Percentiles rank a stretch among this genome's conserved stretches.
These are phyloP conservation scores for Cladosporium cucumerinum DNA, from an alignment of 2,329 filamentous ascomycete genomes.

Conservation along the genomic window DNA sequence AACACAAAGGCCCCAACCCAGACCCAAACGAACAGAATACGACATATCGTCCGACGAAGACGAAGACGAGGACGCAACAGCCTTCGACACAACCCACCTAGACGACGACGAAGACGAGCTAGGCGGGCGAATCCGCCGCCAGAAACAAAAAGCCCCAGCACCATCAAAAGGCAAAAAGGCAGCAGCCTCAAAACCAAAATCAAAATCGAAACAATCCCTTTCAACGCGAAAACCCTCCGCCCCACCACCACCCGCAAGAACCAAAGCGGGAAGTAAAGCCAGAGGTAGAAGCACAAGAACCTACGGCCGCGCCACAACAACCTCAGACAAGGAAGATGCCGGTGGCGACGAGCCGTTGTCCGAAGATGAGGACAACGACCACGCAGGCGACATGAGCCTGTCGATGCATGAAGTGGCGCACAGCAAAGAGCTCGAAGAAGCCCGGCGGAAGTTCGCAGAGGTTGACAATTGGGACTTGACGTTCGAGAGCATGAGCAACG, in stretches of 20 bases:
- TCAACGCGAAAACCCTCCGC: conserved; percentile 14
- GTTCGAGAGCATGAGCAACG: conserved; percentile 49
- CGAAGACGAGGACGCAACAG: conserved; percentile 22
- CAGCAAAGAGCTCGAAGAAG: conserved; percentile 40
- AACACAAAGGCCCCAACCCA: conserved; percentile 25
- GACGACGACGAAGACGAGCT: conserved; percentile 43
- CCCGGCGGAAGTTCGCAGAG: conserved; percentile 48
- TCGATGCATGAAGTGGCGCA: conserved; percentile 32
- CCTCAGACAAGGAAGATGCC: conserved; percentile 13
- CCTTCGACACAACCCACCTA: conserved; percentile 18
- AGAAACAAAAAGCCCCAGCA: conserved; percentile 21
- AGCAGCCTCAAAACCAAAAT: conserved; percentile 14
- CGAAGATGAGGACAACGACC: neutral
- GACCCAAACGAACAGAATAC: conserved; percentile 35
- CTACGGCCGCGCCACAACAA: conserved; percentile 27
- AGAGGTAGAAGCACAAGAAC: conserved; percentile 21
- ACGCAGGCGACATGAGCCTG: conserved; percentile 22
- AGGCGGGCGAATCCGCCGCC: conserved; percentile 23
- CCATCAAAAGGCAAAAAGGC: conserved; percentile 19
- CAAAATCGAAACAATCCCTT: conserved; percentile 15
- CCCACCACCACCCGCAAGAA: conserved; percentile 11
- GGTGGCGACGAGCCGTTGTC: conserved; percentile 6
- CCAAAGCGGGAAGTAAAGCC: conserved; percentile 3
- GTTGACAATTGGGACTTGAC: conserved; percentile 51
- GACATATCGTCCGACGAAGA: conserved; percentile 40